Base-by-base conservation (phyloP, 345 rosid species). In the Atalantia buxifolia region DNA sequence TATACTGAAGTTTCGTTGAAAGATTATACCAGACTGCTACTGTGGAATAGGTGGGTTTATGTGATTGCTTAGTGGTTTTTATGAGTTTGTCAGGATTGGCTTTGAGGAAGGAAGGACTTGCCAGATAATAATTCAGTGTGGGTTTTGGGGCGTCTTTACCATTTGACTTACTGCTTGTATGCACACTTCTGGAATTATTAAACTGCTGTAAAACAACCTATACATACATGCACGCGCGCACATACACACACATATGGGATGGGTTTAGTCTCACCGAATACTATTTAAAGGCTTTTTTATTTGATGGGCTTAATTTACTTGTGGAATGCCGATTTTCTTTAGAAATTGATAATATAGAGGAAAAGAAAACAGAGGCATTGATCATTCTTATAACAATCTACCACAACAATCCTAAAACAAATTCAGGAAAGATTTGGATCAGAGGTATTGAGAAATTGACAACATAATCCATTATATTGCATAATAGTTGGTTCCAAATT, bases 1-100 rank as follows among this genome's bases (percentile, higher is more conserved):
- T 67, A 28, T 16, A 55, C 57, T 21, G 64, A 70, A 30, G 25
- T 22, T 25, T 59, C 57, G 28, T 7, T 14, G 9, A 27, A 28
- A 27, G 60, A 56, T 42, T 64, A n/a, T 33, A 42, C 64, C 28
- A 75, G 42, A 62, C 12, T 42, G 61, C n/a, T 62, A 25, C 38
- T 59, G 28, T 48, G 2, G 28, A 45, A 28, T 76, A 14, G 78
- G 35, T 65, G 63, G 35, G 55, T 45, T 66, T 36, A 28, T 48
- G 27, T 21, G 42, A 5, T 76, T 53, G 28, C 12, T 38, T 30
- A 33, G 69, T 63, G 67, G 19, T 61, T 69, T 69, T 45, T 62
- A 50, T 67, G 66, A 72, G 77, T 71, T 72, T 65, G n/a, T 36
- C 67, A 50, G 59, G 56, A 72, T 72, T 77, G 33, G 59, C 19